These are phyloP conservation scores for Erysimum cheiranthoides DNA, from an alignment of 345 rosid genomes.

Conservation along the genomic window DNA sequence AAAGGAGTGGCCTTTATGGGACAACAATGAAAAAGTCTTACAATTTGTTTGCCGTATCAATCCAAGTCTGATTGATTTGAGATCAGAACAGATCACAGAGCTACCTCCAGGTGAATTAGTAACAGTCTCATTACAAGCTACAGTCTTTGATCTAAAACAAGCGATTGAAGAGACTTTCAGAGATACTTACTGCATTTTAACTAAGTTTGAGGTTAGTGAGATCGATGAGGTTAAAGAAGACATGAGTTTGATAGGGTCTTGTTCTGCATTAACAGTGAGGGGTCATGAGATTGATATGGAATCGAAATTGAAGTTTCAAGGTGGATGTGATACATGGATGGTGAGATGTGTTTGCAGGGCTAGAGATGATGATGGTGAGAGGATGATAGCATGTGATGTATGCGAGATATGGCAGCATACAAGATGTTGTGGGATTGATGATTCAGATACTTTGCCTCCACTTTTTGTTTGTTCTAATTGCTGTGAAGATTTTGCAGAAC, in stretches of 20 bases:
- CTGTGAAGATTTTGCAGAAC: conserved; percentile 57
- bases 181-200: conserved; percentile 73
- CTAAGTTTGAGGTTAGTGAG: conserved; percentile 58
- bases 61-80: conserved; percentile 47
- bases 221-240: conserved; percentile 55
- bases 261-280: conserved; percentile 56
- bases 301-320: conserved; percentile 57
- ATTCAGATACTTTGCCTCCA: conserved; percentile 69
- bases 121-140: conserved; percentile 63
- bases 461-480: conserved; percentile 74
- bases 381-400: conserved; percentile 86
- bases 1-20: conserved; percentile 72
- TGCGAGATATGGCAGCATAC: conserved; percentile 97
- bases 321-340: conserved; percentile 80
- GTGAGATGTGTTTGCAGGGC: conserved; percentile 81
- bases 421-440: conserved; percentile 74
- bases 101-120: conserved; percentile 66
- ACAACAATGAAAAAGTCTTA: conserved; percentile 55
- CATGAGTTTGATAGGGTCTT: conserved; percentile 51
- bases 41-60: conserved; percentile 62
- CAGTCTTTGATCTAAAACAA: conserved; percentile 68
- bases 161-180: conserved; percentile 62
- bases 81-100: conserved; percentile 39
- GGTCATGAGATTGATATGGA: conserved; percentile 60
- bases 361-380: conserved; percentile 87